These are phyloP conservation scores for Phalaenopsis aphrodite DNA, from an alignment of 106 monocot genomes.

Conservation along the genomic window DNA sequence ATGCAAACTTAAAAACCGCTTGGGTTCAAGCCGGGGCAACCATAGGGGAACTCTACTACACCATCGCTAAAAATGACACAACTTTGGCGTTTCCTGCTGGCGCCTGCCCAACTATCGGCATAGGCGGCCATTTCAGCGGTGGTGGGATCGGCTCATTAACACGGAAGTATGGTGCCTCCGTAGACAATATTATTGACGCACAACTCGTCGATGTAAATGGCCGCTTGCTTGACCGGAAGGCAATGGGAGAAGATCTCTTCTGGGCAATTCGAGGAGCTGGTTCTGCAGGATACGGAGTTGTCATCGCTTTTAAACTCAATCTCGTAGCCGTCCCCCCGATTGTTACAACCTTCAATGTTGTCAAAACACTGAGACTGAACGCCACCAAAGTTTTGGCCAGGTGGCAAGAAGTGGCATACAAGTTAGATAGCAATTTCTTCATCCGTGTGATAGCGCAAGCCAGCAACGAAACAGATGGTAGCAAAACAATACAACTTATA, in stretches of 20 bases:
- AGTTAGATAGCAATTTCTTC: conserved; percentile 5
- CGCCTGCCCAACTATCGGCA: conserved; percentile 28
- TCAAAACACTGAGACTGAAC: conserved; percentile 1
- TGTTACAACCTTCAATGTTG: conserved; percentile 30
- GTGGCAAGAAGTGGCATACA: conserved; percentile 13
- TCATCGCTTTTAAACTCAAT: conserved; percentile 31
- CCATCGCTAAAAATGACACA: conserved; percentile 5
- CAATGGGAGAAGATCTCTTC: conserved; percentile 64
- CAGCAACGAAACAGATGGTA: neutral
- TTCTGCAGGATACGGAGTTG: conserved; percentile 36
- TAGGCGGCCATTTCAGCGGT: conserved; percentile 43
- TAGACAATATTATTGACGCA: conserved; percentile 40
- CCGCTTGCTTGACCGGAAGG: conserved; percentile 15
- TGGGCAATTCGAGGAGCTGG: conserved; percentile 64
- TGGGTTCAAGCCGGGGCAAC: conserved; percentile 59
- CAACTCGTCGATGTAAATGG: conserved; percentile 10
- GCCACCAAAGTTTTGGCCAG: conserved; percentile 6
- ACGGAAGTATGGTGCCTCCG: conserved; percentile 31
- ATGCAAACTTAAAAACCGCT: conserved; percentile 14
- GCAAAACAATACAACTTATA: neutral
- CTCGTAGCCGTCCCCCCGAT: conserved; percentile 34
- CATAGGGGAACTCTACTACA: conserved; percentile 41
- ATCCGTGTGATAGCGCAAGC: conserved; percentile 2
- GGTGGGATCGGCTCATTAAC: conserved; percentile 36
- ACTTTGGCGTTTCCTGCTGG: conserved; percentile 32